Evolutionary conservation across 164 flowering plant genomes (phyloP).

Genomic region (Piper longum): DNA sequence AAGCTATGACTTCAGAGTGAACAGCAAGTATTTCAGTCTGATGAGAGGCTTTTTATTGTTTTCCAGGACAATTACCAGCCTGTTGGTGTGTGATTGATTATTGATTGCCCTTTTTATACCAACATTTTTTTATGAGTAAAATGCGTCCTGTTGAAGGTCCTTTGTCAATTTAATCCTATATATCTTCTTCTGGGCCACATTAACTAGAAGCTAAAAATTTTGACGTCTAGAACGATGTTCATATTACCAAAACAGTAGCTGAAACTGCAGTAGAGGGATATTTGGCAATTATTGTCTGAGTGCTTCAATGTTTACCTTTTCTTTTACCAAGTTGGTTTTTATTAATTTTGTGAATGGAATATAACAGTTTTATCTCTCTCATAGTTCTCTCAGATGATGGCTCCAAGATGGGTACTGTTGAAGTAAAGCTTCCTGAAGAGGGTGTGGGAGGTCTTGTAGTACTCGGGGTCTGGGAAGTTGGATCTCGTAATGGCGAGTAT

Average conservation of each 20-base stretch:
- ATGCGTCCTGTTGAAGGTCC: too few relatives aligned
- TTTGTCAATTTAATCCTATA: too few relatives aligned
- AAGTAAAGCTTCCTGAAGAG: constrained; percentile 70
- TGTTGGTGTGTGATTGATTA: constrained; percentile 66
- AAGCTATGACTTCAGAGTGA: neutral
- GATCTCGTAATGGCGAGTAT: constrained; percentile 34
- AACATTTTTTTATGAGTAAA: too few relatives aligned
- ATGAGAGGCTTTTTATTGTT: constrained; percentile 7
- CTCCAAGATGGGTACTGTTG: constrained; percentile 66
- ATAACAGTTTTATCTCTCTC: constrained; percentile 46
- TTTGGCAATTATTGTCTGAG: neutral
- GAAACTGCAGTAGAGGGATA: too few relatives aligned
- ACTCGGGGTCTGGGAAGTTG: constrained; percentile 71
- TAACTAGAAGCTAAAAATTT: too few relatives aligned
- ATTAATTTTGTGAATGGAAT: neutral
- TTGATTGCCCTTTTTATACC: constrained; percentile 1
- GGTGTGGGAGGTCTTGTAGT: constrained; percentile 75
- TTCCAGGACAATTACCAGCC: constrained; percentile 94
- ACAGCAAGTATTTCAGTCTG: neutral
- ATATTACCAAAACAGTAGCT: too few relatives aligned
- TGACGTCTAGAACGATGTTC: too few relatives aligned
- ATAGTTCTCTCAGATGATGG: constrained; percentile 73
- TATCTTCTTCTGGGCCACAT: too few relatives aligned
- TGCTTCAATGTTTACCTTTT: neutral
- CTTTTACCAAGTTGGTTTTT: neutral